Conservation (phyloP, 2,329 filamentous ascomycete species). For the Ophiostoma australiae region DNA sequence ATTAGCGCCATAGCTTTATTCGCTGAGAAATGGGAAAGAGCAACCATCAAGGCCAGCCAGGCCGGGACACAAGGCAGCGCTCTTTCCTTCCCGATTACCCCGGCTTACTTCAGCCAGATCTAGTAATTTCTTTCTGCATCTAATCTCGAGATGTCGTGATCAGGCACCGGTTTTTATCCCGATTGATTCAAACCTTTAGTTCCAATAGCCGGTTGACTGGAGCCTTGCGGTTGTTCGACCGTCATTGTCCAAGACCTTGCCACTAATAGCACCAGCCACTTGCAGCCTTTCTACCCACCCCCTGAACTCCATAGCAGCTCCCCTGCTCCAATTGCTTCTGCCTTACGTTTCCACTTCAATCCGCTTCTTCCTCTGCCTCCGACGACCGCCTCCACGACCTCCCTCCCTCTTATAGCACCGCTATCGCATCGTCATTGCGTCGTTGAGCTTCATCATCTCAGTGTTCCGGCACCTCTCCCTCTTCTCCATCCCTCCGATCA, state of each 20-base stretch:
- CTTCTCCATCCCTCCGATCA: background rate
- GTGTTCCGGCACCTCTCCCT: background rate
- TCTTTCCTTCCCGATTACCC: background rate
- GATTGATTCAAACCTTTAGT: background rate
- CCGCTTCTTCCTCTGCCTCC: constrained; percentile 9
- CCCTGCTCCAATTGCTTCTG: constrained; percentile 7
- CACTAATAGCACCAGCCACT: constrained; percentile 7
- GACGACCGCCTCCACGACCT: background rate
- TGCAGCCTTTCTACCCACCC: constrained; percentile 11
- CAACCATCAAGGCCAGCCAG: background rate
- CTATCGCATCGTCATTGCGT: constrained; percentile 1
- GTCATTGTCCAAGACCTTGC: background rate
- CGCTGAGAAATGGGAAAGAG: too few species aligned
- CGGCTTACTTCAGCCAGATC: constrained; percentile 13
- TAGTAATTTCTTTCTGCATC: background rate
- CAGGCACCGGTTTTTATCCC: background rate
- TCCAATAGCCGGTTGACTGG: background rate
- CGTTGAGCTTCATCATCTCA: background rate
- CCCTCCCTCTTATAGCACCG: background rate
- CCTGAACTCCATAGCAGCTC: constrained; percentile 11
- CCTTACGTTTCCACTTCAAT: constrained; percentile 12
- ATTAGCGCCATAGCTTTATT: background rate
- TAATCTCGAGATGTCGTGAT: background rate
- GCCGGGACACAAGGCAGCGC: background rate
- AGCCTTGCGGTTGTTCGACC: constrained; percentile 7